phyloP scores from a whole-genome alignment of 495 filamentous ascomycete genomes.

The Hypoxylon cercidicola region DNA sequence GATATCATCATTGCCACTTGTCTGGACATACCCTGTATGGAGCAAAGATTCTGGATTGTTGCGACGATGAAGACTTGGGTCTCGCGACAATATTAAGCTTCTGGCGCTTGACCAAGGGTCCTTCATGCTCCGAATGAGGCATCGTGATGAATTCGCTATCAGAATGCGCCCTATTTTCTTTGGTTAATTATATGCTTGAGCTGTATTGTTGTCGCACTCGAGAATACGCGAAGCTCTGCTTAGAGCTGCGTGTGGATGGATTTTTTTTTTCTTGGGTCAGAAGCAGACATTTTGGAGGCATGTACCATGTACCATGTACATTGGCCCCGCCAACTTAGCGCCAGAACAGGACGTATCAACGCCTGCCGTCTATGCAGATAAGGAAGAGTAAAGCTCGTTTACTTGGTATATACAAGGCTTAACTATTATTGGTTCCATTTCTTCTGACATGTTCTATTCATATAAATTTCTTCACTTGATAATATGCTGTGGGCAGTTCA shows the following conservation, averaged over 20 bases:
- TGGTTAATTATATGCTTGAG: neutral
- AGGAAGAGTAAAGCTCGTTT: too few species aligned
- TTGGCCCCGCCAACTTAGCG: conserved; percentile 7
- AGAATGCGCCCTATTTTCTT: neutral
- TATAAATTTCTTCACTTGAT: too few species aligned
- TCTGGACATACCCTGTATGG: conserved; percentile 81
- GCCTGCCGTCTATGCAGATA: too few species aligned
- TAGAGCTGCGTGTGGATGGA: conserved; percentile 25
- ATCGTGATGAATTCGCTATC: conserved; percentile 37
- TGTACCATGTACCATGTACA: conserved; percentile 24
- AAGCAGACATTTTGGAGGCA: conserved; percentile 18
- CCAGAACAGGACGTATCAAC: neutral
- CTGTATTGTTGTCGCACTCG: conserved; percentile 11
- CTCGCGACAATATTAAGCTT: conserved; percentile 60
- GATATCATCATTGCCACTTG: conserved; percentile 1
- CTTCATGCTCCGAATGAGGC: conserved; percentile 62
- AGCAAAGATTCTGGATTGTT: conserved; percentile 82
- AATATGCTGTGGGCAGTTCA: too few species aligned
- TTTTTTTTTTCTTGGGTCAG: conserved; percentile 38
- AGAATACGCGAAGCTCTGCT: conserved; percentile 13
- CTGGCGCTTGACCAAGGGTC: conserved; percentile 73
- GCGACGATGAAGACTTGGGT: conserved; percentile 45
- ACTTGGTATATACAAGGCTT: too few species aligned
- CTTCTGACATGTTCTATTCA: too few species aligned
- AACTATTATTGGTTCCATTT: too few species aligned